These are phyloP conservation scores for Botryotinia convoluta DNA, from an alignment of 2,329 filamentous ascomycete species.

Conservation along the genomic window DNA sequence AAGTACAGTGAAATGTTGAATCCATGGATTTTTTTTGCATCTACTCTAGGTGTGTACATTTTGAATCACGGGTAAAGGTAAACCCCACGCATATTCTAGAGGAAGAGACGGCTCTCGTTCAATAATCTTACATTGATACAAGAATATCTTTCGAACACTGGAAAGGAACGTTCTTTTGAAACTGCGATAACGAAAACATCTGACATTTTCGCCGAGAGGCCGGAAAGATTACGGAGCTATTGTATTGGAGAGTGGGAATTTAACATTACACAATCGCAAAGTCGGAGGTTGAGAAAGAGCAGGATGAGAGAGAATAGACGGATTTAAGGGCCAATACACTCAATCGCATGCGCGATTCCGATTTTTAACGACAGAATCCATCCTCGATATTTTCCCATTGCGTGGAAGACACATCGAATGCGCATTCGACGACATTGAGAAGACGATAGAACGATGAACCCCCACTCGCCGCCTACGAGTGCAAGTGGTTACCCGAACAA, in stretches of 20 bases:
- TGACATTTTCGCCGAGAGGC: constrained; percentile 3
- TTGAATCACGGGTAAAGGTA: not conserved
- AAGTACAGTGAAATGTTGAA: not conserved
- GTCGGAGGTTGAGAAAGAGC: constrained; percentile 5
- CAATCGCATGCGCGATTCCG: constrained; percentile 6
- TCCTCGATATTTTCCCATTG: not conserved
- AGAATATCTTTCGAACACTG: not conserved
- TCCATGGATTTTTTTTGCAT: not conserved
- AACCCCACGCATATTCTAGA: constrained; percentile 6
- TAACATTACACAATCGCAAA: constrained; percentile 6
- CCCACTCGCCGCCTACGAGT: constrained; percentile 49
- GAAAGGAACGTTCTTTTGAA: not conserved
- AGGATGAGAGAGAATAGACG: constrained; percentile 14
- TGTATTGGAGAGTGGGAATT: not conserved
- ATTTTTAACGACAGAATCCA: not conserved
- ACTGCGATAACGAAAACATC: constrained; percentile 10
- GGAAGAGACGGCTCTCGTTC: constrained; percentile 16
- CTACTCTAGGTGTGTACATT: not conserved
- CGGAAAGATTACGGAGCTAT: constrained; percentile 9
- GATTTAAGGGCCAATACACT: not conserved
- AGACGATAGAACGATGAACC: constrained; percentile 43
- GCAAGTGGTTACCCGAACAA: constrained; percentile 49
- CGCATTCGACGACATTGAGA: not conserved
- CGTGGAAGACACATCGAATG: constrained; percentile 6
- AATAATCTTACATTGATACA: constrained; percentile 6